Percentiles rank a stretch among this genome's conserved stretches.
phyloP scores from a whole-genome alignment of 176 grass and related monocot species.

The Eleusine indica region DNA sequence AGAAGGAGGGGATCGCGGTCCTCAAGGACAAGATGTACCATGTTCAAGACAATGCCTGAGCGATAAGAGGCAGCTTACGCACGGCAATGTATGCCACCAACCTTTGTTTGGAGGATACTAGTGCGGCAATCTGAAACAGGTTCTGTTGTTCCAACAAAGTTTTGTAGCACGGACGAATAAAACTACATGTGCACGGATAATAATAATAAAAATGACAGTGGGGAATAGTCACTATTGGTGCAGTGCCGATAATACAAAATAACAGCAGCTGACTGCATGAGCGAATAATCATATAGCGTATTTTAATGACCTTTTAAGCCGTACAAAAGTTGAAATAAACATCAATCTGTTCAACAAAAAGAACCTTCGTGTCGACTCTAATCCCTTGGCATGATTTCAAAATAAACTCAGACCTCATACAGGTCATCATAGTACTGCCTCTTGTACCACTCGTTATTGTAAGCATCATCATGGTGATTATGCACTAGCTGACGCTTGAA shows the following conservation, averaged over 20 bases:
- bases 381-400: neutral
- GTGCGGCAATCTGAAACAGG: slow-evolving; percentile 18
- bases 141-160: neutral
- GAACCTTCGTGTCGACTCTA: neutral
- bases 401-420: slow-evolving; percentile 5
- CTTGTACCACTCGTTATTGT: neutral
- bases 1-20: slow-evolving; percentile 44
- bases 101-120: neutral
- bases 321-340: neutral
- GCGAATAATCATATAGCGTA: too few species aligned
- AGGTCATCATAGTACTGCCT: slow-evolving; percentile 1
- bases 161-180: neutral
- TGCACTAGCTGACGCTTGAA: neutral
- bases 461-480: neutral
- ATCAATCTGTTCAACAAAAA: neutral
- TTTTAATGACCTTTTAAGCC: neutral
- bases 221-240: too few species aligned
- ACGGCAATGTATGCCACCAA: neutral
- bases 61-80: neutral
- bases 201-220: too few species aligned
- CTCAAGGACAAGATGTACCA: slow-evolving; percentile 37
- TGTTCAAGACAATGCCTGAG: slow-evolving; percentile 41
- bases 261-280: too few species aligned
- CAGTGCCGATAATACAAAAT: too few species aligned
- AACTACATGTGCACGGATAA: too few species aligned